These are phyloP conservation scores for Melanogaster broomeanus DNA, from an alignment of 768 basidiomycete species.

Conservation along the genomic window DNA sequence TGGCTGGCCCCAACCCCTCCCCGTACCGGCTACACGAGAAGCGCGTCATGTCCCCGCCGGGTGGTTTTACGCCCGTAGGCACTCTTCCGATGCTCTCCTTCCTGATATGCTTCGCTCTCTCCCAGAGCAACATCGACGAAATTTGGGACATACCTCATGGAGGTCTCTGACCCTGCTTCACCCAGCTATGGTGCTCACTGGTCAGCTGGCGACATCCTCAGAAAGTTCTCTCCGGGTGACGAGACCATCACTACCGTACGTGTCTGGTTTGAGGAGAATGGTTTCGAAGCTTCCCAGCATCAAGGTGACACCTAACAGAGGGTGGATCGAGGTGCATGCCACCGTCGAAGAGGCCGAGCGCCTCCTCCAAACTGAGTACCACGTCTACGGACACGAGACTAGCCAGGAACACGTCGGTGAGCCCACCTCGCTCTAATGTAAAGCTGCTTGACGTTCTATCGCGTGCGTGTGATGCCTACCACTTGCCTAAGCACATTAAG, in stretches of 20 bases:
- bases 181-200: conserved; percentile 41
- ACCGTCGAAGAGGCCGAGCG: conserved; percentile 40
- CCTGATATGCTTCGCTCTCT: conserved; percentile 42
- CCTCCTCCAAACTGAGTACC: conserved; percentile 39
- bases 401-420: conserved; percentile 35
- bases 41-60: conserved; percentile 34
- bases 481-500: conserved; percentile 31
- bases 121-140: conserved; percentile 37
- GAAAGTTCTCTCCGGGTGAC: conserved; percentile 38
- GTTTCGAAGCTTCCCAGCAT: conserved; percentile 32
- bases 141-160: conserved; percentile 38
- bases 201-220: conserved; percentile 33
- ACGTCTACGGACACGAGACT: conserved; percentile 33
- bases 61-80: conserved; percentile 30
- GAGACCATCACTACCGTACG: conserved; percentile 35
- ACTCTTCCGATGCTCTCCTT: conserved; percentile 27
- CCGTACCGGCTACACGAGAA: conserved; percentile 45
- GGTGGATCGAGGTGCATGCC: conserved; percentile 38
- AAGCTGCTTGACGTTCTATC: neutral
- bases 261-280: conserved; percentile 35
- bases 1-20: conserved; percentile 28
- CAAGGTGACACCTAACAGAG: conserved; percentile 23
- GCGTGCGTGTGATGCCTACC: conserved; percentile 36
- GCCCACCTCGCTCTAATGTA: conserved; percentile 11
- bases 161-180: conserved; percentile 40